Evolutionary conservation across 148 eudicot genomes (phyloP).

Genomic region (Salicornia ramosissima): DNA sequence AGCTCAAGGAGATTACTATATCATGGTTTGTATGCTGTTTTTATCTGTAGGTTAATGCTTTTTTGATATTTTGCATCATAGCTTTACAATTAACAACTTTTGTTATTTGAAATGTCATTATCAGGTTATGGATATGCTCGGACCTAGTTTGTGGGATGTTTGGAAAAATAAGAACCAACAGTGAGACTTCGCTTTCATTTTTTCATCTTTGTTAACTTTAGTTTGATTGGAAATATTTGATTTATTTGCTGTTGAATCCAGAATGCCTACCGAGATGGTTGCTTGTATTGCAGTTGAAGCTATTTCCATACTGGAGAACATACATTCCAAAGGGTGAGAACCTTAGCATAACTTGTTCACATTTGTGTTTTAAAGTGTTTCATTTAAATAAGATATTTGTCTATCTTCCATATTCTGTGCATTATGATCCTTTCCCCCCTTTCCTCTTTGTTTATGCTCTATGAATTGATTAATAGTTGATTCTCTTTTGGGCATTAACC

Average conservation of each 20-base stretch:
- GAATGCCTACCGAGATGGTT: slow-evolving; percentile 88
- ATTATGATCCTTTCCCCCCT: too few relatives aligned
- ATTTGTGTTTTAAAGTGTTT: too few relatives aligned
- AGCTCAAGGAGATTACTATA: slow-evolving; percentile 64
- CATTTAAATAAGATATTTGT: too few relatives aligned
- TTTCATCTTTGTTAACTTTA: background rate
- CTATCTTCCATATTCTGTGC: too few relatives aligned
- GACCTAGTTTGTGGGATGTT: slow-evolving; percentile 93
- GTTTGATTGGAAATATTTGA: background rate
- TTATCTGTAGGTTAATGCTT: background rate
- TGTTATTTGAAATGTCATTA: background rate
- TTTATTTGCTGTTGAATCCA: slow-evolving; percentile 15
- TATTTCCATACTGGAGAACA: slow-evolving; percentile 75
- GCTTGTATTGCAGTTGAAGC: slow-evolving; percentile 95
- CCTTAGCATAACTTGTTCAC: background rate
- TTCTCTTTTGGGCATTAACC: too few relatives aligned
- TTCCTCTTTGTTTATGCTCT: background rate
- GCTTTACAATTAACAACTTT: background rate
- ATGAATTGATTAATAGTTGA: too few relatives aligned
- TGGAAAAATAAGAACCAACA: slow-evolving; percentile 76
- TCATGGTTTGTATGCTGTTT: slow-evolving; percentile 48
- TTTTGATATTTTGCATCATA: background rate
- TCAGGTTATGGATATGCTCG: slow-evolving; percentile 97
- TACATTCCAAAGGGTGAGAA: slow-evolving; percentile 81
- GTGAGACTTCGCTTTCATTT: slow-evolving; percentile 31